Evolutionary conservation across 1,284 basidiomycete species (phyloP).

Genomic region (Cutaneotrichosporon arboriforme): DNA sequence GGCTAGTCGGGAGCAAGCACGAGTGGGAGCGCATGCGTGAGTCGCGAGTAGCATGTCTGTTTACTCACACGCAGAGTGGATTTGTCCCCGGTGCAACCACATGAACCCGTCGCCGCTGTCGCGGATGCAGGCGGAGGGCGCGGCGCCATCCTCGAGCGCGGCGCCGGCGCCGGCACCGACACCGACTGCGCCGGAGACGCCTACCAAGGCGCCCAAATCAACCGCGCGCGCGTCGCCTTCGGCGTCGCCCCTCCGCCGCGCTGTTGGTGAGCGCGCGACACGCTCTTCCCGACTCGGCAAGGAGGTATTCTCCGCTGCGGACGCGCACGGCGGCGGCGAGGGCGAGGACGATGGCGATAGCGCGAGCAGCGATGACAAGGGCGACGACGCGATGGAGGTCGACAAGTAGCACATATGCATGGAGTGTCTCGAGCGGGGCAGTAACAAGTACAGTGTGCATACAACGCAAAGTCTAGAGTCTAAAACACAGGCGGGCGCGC

Average conservation of each 20-base stretch:
- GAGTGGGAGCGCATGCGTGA: conserved; percentile 85
- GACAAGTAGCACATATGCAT: conserved; percentile 19
- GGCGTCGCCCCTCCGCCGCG: conserved; percentile 23
- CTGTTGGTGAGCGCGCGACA: conserved; percentile 22
- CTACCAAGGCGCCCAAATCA: conserved; percentile 9
- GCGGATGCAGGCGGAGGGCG: conserved; percentile 11
- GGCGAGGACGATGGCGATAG: conserved; percentile 16
- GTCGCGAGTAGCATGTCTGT: conserved; percentile 42
- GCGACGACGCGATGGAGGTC: conserved; percentile 29
- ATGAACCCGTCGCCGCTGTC: conserved; percentile 40
- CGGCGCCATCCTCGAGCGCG: too few species aligned
- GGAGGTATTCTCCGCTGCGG: conserved; percentile 36
- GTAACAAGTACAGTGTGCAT: neutral
- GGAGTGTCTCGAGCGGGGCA: neutral
- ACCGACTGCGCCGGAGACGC: conserved; percentile 10
- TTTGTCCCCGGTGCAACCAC: conserved; percentile 46
- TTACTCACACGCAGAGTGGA: conserved; percentile 39
- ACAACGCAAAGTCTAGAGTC: too few species aligned
- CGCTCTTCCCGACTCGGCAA: conserved; percentile 32
- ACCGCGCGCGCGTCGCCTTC: conserved; percentile 4
- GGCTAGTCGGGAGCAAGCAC: conserved; percentile 73
- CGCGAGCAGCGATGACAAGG: neutral
- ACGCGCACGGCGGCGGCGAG: conserved; percentile 20
- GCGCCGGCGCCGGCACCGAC: neutral
- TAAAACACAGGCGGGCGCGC: too few species aligned